Evolutionary conservation across 352 stramenopile genomes (phyloP), one percentile per base, ranked within the genome.

Genomic region (Pythium sp.): DNA sequence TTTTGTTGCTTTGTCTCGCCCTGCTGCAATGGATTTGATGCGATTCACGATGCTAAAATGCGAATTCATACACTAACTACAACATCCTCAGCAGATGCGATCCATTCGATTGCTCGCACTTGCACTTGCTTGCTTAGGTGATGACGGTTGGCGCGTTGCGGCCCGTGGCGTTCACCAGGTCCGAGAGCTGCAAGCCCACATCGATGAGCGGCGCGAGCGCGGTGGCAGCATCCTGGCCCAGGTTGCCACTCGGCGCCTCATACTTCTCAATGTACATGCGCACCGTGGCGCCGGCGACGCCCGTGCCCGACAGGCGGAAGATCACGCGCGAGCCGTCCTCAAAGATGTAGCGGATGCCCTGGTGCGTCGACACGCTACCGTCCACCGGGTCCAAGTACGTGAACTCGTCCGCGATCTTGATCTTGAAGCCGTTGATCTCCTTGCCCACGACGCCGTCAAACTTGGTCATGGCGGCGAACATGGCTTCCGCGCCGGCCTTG

Each of bases 241-340:
- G 82, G 55, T 96, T 93, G 63, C 94, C 91, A 54, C 83, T 89
- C 34, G 81, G 76, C 53, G 75, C 59, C 71, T 99, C 97, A 82
- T 99, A 99, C 84, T 99, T 98, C 80, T 99, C 98, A 73, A 99
- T 92, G 90, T 99, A 99, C 94, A 99, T 98, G 71, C 97, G 93
- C 72, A 99, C 96, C 3, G 97, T 99, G 20, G 97, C 97, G 57
- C 97, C 97, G 24, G 94, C 91, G 69, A 98, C 98, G 59, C 97
- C 98, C 41, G 98, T 99, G 63, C 98, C 98, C 68, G 92, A 99
- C 32, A 99, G 84, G 14, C 98, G 94, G 86, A 99, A 99, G 51
- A 99, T 93, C 43, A 98, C 92, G 67, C 98, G 85, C 57, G 94
- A 97, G 62, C 94, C 89, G 76, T 99, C 96, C 58, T 88, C 80